phyloP scores from a whole-genome alignment of 129 eudicot species.

The Centella asiatica region DNA sequence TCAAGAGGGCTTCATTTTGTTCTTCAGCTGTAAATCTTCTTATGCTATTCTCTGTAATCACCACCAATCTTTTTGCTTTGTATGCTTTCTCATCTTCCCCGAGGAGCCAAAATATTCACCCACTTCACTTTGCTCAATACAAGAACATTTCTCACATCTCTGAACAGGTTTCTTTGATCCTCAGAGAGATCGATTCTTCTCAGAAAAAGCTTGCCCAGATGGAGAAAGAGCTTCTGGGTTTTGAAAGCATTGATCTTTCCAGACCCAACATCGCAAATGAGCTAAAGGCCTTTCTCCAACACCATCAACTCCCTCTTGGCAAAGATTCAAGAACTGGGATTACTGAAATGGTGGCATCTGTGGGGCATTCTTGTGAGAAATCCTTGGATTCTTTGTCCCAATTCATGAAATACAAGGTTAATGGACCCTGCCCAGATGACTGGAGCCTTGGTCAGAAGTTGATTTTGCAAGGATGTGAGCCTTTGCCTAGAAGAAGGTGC shows the following conservation, averaged over 20 bases:
- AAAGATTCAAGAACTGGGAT: slow-evolving; percentile 93
- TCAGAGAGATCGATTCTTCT: slow-evolving; percentile 76
- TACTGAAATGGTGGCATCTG: slow-evolving; percentile 92
- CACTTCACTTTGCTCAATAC: slow-evolving; percentile 43
- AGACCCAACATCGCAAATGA: slow-evolving; percentile 53
- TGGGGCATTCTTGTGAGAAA: slow-evolving; percentile 86
- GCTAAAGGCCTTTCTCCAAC: slow-evolving; percentile 48
- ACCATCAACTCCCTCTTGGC: slow-evolving; percentile 67
- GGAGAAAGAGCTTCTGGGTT: slow-evolving; percentile 85
- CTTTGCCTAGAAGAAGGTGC: slow-evolving; percentile 89
- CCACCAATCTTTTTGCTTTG: slow-evolving; percentile 84
- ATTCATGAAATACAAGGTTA: slow-evolving; percentile 60
- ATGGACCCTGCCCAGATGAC: slow-evolving; percentile 85
- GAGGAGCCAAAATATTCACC: slow-evolving; percentile 23
- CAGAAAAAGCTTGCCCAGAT: slow-evolving; percentile 87
- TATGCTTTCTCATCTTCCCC: slow-evolving; percentile 81
- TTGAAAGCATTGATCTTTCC: slow-evolving; percentile 74
- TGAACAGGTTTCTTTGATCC: slow-evolving; percentile 67
- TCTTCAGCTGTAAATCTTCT: slow-evolving; percentile 85
- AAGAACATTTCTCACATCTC: slow-evolving; percentile 80
- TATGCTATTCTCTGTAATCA: slow-evolving; percentile 81
- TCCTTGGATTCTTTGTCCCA: slow-evolving; percentile 59
- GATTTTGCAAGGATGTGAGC: slow-evolving; percentile 83
- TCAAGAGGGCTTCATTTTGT: slow-evolving; percentile 64
- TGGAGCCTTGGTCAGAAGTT: slow-evolving; percentile 82